These are phyloP conservation scores for Lentinula edodes DNA, from an alignment of 768 basidiomycete genomes.

Conservation along the genomic window DNA sequence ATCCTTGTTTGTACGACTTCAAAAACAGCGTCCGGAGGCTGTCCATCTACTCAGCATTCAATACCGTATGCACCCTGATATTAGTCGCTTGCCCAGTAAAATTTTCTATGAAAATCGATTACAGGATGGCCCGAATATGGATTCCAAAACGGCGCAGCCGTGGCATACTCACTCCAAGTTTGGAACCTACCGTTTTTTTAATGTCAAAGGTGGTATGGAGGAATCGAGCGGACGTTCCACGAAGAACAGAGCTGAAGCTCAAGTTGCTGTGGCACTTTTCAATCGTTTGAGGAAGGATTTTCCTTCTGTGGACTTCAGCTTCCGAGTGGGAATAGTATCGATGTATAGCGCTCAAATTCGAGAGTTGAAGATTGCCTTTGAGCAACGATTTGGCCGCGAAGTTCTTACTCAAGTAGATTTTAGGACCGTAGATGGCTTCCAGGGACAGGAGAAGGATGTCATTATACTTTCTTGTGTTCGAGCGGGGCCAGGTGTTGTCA, in stretches of 20 bases:
- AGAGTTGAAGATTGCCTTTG: constrained; percentile 69
- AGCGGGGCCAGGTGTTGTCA: constrained; percentile 77
- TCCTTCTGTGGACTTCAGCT: constrained; percentile 41
- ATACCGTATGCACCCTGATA: constrained; percentile 99
- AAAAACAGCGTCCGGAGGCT: constrained; percentile 71
- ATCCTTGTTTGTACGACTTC: constrained; percentile 88
- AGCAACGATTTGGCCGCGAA: constrained; percentile 61
- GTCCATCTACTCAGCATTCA: constrained; percentile 96
- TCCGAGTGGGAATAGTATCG: constrained; percentile 69
- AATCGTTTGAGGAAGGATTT: constrained; percentile 64
- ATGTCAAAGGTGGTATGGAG: constrained; percentile 68
- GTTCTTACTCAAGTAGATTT: constrained; percentile 78
- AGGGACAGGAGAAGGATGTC: constrained; percentile 98
- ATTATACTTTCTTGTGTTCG: constrained; percentile 97
- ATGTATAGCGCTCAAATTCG: constrained; percentile 92
- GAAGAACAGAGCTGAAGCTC: constrained; percentile 69
- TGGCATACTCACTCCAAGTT: constrained; percentile 83
- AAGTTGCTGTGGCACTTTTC: constrained; percentile 74
- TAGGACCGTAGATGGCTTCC: constrained; percentile 98
- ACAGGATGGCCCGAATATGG: constrained; percentile 88
- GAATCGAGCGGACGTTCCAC: constrained; percentile 63
- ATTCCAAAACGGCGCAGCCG: constrained; percentile 65
- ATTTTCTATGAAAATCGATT: constrained; percentile 82
- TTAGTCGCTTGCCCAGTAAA: constrained; percentile 82
- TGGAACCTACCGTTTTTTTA: constrained; percentile 87